Evolutionary conservation across 2,329 filamentous ascomycete species (phyloP).

Genomic region (Xylaria sp.): DNA sequence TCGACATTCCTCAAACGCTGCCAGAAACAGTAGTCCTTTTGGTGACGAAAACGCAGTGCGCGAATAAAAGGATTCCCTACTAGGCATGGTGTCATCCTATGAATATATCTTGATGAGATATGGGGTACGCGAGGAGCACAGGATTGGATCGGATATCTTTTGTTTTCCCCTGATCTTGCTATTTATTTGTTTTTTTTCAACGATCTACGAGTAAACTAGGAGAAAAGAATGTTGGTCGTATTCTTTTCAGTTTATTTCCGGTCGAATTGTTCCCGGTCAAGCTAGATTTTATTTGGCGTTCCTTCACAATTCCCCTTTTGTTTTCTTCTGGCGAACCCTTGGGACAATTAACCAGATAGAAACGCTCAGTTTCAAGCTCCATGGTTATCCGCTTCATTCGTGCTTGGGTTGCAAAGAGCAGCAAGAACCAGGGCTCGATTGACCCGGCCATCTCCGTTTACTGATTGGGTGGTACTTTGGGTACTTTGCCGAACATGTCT

Average conservation of each 20-base stretch:
- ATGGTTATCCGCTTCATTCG: conserved; percentile 10
- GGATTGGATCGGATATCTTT: conserved; percentile 32
- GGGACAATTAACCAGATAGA: conserved; percentile 9
- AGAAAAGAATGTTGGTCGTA: conserved; percentile 14
- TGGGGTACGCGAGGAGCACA: conserved; percentile 37
- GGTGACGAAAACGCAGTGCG: conserved; percentile 50
- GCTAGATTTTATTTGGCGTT: conserved; percentile 30
- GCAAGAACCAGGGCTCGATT: background rate
- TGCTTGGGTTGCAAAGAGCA: conserved; percentile 7
- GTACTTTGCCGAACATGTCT: conserved; percentile 13
- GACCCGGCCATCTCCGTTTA: conserved; percentile 6
- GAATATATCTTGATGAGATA: conserved; percentile 41
- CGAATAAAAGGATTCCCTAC: conserved; percentile 39
- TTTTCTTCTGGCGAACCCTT: conserved; percentile 17
- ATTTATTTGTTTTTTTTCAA: conserved; percentile 27
- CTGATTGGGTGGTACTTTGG: conserved; percentile 27
- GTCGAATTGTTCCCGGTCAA: conserved; percentile 27
- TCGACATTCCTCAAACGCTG: conserved; percentile 44
- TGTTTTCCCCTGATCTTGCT: conserved; percentile 26
- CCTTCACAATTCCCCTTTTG: conserved; percentile 26
- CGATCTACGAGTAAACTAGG: conserved; percentile 11
- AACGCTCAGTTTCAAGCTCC: conserved; percentile 6
- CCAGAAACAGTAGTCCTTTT: conserved; percentile 48
- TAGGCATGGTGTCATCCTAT: conserved; percentile 25
- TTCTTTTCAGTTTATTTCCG: conserved; percentile 29